Evolutionary conservation across 2,329 filamentous ascomycete genomes (phyloP).

Genomic region (Sarocladiaceae sp.): DNA sequence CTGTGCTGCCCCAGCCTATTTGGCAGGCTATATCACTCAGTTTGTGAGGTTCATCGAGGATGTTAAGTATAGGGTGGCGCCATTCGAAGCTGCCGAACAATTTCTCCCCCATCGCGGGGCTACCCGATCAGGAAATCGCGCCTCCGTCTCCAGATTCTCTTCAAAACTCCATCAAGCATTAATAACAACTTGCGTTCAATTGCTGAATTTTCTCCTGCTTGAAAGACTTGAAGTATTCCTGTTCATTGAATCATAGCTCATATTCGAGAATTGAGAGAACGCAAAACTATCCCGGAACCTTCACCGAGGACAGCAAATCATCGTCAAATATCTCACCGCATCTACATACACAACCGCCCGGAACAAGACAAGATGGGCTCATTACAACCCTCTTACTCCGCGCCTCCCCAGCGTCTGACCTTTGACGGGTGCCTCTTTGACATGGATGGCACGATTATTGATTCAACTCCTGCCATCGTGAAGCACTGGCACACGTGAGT

Average conservation of each 20-base stretch:
- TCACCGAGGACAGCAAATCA: no score
- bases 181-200: no score
- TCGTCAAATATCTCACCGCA: no score
- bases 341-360: neutral
- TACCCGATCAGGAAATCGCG: conserved; percentile 4
- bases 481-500: conserved; percentile 71
- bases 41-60: no score
- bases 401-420: conserved; percentile 39
- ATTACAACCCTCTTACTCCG: conserved; percentile 30
- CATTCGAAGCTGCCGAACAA: neutral
- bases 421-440: conserved; percentile 63
- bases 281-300: no score
- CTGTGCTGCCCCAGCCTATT: no score
- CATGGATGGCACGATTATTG: conserved; percentile 81
- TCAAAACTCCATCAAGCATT: neutral
- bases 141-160: neutral
- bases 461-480: conserved; percentile 71
- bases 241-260: no score
- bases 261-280: no score
- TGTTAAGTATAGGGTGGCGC: conserved; percentile 2
- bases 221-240: no score
- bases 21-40: no score
- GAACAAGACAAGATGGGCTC: conserved; percentile 26
- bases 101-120: conserved; percentile 2
- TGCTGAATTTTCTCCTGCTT: neutral